Conservation (phyloP, 2,329 filamentous ascomycete species). For the Cladophialophora yegresii region DNA sequence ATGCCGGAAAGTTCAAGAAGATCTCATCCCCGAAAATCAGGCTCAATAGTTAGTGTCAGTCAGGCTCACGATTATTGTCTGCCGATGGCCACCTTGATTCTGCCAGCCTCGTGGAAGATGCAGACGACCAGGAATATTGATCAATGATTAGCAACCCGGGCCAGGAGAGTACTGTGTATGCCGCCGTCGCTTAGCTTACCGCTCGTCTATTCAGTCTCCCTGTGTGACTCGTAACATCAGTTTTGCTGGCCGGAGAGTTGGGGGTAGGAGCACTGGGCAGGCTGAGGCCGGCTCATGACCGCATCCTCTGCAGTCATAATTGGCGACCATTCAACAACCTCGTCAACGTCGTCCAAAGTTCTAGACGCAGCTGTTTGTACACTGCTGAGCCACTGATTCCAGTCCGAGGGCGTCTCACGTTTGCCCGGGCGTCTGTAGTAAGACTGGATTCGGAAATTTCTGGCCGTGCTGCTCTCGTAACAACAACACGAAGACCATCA, state of each 20-base stretch:
- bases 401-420: background rate
- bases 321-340: slow-evolving; percentile 7
- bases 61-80: background rate
- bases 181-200: background rate
- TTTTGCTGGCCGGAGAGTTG: background rate
- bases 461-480: slow-evolving; percentile 4
- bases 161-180: background rate
- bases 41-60: background rate
- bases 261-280: background rate
- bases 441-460: background rate
- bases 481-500: background rate
- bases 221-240: slow-evolving; percentile 1
- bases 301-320: slow-evolving; percentile 5
- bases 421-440: background rate
- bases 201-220: background rate
- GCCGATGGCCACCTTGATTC: background rate
- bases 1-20: background rate
- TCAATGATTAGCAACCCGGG: background rate
- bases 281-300: slow-evolving; percentile 13
- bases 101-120: background rate
- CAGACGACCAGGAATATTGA: background rate
- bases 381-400: background rate
- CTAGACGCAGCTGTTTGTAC: background rate
- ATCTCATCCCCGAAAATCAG: background rate
- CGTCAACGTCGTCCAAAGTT: background rate